phyloP scores from a whole-genome alignment of 768 basidiomycete genomes.

The Omphalotus guepiniiformis region DNA sequence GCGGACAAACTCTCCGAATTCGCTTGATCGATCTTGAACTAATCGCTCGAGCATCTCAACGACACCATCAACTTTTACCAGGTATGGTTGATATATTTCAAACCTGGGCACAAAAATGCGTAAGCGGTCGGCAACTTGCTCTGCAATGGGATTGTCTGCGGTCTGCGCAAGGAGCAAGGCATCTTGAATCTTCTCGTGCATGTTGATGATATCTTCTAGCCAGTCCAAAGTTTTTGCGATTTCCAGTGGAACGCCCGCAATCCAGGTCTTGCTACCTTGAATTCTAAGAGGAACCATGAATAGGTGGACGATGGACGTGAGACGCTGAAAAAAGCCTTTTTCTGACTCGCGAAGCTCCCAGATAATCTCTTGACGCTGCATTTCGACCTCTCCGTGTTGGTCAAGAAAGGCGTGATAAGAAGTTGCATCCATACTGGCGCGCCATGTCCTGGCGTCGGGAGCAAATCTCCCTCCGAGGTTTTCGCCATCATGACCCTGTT shows the following conservation, averaged over 20 bases:
- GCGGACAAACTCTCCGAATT: conserved; percentile 83
- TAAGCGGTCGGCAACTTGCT: conserved; percentile 51
- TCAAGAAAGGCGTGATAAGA: conserved; percentile 32
- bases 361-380: conserved; percentile 61
- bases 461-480: neutral
- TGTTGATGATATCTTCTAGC: conserved; percentile 80
- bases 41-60: conserved; percentile 48
- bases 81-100: conserved; percentile 85
- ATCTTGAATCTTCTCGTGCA: conserved; percentile 63
- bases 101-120: conserved; percentile 58
- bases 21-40: conserved; percentile 45
- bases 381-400: conserved; percentile 45
- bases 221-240: conserved; percentile 78
- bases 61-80: conserved; percentile 66
- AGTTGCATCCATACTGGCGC: conserved; percentile 24
- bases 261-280: conserved; percentile 69
- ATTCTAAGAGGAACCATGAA: conserved; percentile 78
- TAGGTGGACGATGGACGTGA: conserved; percentile 61
- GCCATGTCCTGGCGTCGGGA: conserved; percentile 23
- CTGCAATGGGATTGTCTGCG: conserved; percentile 28
- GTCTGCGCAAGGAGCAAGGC: conserved; percentile 40
- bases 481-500: neutral
- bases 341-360: conserved; percentile 70
- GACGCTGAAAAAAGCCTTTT: conserved; percentile 57
- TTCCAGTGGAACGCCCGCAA: conserved; percentile 70